Evolutionary conservation across 768 basidiomycete genomes (phyloP).

Genomic region (Cubamyces lactineus): DNA sequence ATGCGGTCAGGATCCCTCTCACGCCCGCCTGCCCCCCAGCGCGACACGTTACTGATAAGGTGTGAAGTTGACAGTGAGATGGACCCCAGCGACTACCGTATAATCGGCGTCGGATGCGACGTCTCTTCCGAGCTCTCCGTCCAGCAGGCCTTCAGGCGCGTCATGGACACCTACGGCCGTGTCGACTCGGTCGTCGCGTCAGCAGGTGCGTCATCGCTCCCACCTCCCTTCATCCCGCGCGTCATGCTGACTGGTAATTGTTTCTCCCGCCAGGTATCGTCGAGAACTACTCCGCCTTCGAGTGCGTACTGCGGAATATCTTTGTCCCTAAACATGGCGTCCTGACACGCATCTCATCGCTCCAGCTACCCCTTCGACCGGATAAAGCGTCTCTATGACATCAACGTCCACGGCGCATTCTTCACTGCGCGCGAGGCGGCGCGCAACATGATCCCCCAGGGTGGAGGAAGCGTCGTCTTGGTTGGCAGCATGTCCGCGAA

Average conservation of each 20-base stretch:
- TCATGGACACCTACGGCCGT: constrained; percentile 67
- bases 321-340: constrained; percentile 6
- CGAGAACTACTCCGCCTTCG: constrained; percentile 86
- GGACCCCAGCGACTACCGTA: constrained; percentile 57
- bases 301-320: constrained; percentile 50
- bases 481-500: constrained; percentile 91
- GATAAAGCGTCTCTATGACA: constrained; percentile 81
- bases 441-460: constrained; percentile 82
- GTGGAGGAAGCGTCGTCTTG: constrained; percentile 81
- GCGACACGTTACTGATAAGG: constrained; percentile 34
- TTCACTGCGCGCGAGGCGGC: constrained; percentile 97
- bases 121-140: constrained; percentile 84
- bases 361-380: constrained; percentile 83
- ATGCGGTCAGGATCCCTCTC: constrained; percentile 45
- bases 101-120: constrained; percentile 84
- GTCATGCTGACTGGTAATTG: not conserved
- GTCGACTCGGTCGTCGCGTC: constrained; percentile 87
- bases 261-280: constrained; percentile 62
- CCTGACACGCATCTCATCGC: constrained; percentile 16
- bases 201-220: constrained; percentile 59
- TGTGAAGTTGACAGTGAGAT: constrained; percentile 57
- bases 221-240: not conserved
- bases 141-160: constrained; percentile 65
- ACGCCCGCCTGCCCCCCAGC: constrained; percentile 16
- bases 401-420: constrained; percentile 94